These are phyloP conservation scores for Fragaria nilgerrensis DNA, from an alignment of 306 rosid species.

Conservation along the genomic window DNA sequence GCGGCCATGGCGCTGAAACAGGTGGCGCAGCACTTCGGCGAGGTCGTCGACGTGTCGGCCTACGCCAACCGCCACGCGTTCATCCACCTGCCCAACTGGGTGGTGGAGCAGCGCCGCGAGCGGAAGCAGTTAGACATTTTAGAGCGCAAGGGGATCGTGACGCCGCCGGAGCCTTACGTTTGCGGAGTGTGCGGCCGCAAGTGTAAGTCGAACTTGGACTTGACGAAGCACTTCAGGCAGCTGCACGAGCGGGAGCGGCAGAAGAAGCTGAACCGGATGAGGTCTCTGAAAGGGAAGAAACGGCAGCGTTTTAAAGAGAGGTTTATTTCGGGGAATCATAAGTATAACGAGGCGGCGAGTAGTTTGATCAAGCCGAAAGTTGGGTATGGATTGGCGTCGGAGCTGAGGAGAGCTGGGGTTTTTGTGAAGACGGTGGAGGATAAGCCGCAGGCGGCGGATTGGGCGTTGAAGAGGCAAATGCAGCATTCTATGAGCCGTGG, in stretches of 20 bases:
- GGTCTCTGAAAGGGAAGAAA: conserved; percentile 56
- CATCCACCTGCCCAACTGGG: conserved; percentile 75
- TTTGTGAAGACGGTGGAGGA: conserved; percentile 80
- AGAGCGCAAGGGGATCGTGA: conserved; percentile 57
- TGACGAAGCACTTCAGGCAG: conserved; percentile 67
- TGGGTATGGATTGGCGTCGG: conserved; percentile 76
- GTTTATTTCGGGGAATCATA: conserved; percentile 49
- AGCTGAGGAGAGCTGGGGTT: conserved; percentile 82
- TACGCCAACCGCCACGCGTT: conserved; percentile 87
- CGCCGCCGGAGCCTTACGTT: conserved; percentile 49
- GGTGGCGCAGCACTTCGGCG: conserved; percentile 55
- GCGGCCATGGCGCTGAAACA: conserved; percentile 68
- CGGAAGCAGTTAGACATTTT: conserved; percentile 50
- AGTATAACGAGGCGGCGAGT: conserved; percentile 69
- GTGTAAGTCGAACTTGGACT: conserved; percentile 57
- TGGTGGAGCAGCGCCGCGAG: conserved; percentile 52
- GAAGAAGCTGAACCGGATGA: conserved; percentile 60
- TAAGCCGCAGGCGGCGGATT: conserved; percentile 89
- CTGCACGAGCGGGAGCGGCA: conserved; percentile 71
- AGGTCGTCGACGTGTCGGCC: conserved; percentile 68
- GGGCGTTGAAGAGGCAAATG: conserved; percentile 84
- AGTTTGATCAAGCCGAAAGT: conserved; percentile 46
- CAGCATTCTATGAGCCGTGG: conserved; percentile 82
- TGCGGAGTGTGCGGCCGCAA: conserved; percentile 71
- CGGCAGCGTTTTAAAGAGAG: conserved; percentile 63